Percentiles rank a stretch among this genome's conserved stretches.
Conservation (phyloP, 768 basidiomycete genomes). For the Saitozyma podzolica region DNA sequence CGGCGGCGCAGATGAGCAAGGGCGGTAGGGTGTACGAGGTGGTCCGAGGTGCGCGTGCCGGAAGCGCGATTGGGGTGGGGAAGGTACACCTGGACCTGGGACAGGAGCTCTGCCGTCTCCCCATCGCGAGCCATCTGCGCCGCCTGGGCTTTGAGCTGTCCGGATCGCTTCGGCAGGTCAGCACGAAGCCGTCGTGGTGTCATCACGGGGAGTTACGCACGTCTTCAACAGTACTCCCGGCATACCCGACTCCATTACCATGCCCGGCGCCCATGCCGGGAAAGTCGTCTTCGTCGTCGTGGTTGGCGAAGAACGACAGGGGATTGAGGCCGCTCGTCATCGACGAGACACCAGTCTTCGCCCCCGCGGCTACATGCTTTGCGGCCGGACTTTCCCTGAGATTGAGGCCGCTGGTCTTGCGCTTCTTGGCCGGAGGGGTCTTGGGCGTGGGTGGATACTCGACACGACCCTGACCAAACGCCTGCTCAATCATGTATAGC, state of each 20-base stretch:
- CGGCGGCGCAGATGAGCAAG: conserved; percentile 86
- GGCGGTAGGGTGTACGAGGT: conserved; percentile 68
- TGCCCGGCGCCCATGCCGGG: conserved; percentile 59
- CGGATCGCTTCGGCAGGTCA: conserved; percentile 62
- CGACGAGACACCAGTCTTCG: background rate
- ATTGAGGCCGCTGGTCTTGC: background rate
- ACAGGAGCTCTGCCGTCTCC: conserved; percentile 68
- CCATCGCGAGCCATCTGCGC: conserved; percentile 73
- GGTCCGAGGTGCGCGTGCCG: conserved; percentile 81
- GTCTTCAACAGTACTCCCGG: conserved; percentile 78
- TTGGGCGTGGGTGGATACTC: too few species aligned
- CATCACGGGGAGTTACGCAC: conserved; percentile 57
- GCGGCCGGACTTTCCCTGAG: conserved; percentile 27
- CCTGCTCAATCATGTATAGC: conserved; percentile 76
- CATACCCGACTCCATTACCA: conserved; percentile 64
- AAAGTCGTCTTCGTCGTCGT: conserved; percentile 2
- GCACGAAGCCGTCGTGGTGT: background rate
- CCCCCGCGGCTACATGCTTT: background rate
- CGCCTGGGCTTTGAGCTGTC: conserved; percentile 73
- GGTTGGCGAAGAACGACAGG: background rate
- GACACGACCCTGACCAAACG: conserved; percentile 55
- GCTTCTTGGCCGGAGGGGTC: conserved; percentile 17
- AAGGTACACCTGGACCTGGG: conserved; percentile 74
- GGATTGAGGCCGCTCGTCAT: background rate
- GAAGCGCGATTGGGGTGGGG: conserved; percentile 74